Percentiles rank a stretch among this genome's conserved stretches.
Evolutionary conservation across 2,329 filamentous ascomycete species (phyloP).

Genomic region (Leptographium radiaticola): DNA sequence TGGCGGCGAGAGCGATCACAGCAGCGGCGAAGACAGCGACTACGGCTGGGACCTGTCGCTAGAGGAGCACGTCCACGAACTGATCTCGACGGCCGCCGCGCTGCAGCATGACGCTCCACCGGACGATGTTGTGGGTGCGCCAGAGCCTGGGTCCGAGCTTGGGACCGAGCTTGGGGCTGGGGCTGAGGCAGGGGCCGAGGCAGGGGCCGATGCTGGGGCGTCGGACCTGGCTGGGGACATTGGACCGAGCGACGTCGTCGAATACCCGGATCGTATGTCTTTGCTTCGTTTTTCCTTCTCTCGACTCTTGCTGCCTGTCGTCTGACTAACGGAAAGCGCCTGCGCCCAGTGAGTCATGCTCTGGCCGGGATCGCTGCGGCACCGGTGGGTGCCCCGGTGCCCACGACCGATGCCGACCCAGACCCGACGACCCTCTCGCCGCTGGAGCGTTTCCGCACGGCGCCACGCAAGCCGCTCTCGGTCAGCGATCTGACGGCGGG

Average conservation of each 20-base stretch:
- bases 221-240: too few species aligned
- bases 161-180: not conserved
- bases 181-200: too few species aligned
- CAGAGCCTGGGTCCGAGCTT: not conserved
- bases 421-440: conserved; percentile 32
- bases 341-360: not conserved
- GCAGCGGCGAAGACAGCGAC: conserved; percentile 25
- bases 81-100: not conserved
- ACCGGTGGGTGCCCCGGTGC: too few species aligned
- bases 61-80: conserved; percentile 26
- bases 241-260: conserved; percentile 14
- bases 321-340: not conserved
- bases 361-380: not conserved
- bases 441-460: conserved; percentile 64
- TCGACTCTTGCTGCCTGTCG: not conserved
- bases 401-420: not conserved
- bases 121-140: not conserved
- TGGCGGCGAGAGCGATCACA: not conserved
- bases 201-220: too few species aligned
- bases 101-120: conserved; percentile 1
- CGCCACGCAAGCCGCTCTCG: conserved; percentile 64
- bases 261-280: conserved; percentile 37
- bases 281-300: not conserved
- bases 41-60: conserved; percentile 33
- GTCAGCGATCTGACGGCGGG: conserved; percentile 83